Base-by-base conservation (phyloP, 257 asterid species). In the Lantana camara region DNA sequence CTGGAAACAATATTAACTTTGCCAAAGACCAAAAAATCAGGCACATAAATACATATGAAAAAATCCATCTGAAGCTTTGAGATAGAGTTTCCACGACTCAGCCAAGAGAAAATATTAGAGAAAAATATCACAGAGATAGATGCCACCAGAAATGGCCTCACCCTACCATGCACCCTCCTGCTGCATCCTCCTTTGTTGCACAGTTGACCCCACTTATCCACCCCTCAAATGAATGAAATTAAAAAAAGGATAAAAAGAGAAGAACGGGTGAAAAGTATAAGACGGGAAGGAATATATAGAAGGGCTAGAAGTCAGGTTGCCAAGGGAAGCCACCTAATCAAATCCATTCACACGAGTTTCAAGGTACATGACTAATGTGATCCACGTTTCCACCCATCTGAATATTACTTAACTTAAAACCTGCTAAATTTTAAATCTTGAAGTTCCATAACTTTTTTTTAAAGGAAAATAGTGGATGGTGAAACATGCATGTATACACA, bases 251-350 rank as follows among this genome's bases (percentile, higher is more conserved):
- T 6, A 12, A 41, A 44, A 15, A 15, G 9, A 44, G 9, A 44
- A 44, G 3, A 21, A 15, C 8, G 4, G 16, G 7, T 7, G 8
- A 17, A 16, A 72, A 48, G 44, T 35, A 49, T 13, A 23, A 30
- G 19, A 15, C 30, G 37, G 37, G 29, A 21, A 17, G 21, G 22
- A 71, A 38, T 17, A 40, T 3, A 49, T 24, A n/a, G 38, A 22
- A 17, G 30, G 23, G 8, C 34, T 30, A 11, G 38, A 41, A n/a
- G 40, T 38, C n/a, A 63, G 12, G 61, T 17, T 17, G 57, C 57
- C 37, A 64, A 66, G 20, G 19, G 30, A 30, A 14, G 37, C 40
- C 53, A 66, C 49, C 47, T n/a, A 66, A 60, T 29, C n/a, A 34
- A 8, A 53, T 24, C 5, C 34, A 30, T 16, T 45, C 41, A 11